phyloP scores from a whole-genome alignment of 1,139 yeast species.

The Entelexis sorbosivorans region DNA sequence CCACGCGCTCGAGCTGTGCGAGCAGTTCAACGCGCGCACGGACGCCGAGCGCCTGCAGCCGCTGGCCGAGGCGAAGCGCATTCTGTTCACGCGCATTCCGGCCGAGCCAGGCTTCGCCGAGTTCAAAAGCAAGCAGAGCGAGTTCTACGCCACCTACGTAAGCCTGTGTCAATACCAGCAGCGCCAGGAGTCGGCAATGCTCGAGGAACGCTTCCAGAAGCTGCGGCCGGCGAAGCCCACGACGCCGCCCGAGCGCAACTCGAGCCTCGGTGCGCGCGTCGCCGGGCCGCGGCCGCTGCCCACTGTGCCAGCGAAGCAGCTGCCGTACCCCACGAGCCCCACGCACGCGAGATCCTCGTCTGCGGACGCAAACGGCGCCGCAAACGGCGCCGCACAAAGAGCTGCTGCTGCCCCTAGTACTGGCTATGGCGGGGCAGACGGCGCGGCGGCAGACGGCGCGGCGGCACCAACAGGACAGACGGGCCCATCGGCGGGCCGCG shows the following conservation, averaged over 20 bases:
- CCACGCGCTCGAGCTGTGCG: constrained; percentile 14
- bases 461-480: no score
- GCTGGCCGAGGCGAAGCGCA: constrained; percentile 11
- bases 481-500: no score
- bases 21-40: constrained; percentile 8
- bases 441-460: no score
- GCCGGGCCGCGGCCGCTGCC: background rate
- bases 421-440: no score
- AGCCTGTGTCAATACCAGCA: constrained; percentile 7
- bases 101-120: constrained; percentile 12
- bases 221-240: constrained; percentile 11
- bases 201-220: constrained; percentile 18
- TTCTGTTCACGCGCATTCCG: constrained; percentile 16
- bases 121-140: constrained; percentile 6
- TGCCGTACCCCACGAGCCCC: constrained; percentile 13
- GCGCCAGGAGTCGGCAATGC: constrained; percentile 9
- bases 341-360: background rate
- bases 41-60: constrained; percentile 1
- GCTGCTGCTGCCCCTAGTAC: no score
- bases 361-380: background rate
- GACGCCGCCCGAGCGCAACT: background rate
- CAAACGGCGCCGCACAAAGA: background rate
- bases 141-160: constrained; percentile 9
- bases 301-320: background rate
- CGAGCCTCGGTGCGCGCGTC: background rate